Percentiles rank a stretch among this genome's conserved stretches.
Evolutionary conservation across 1,284 basidiomycete genomes (phyloP).

Genomic region (Ustilago trichophora): DNA sequence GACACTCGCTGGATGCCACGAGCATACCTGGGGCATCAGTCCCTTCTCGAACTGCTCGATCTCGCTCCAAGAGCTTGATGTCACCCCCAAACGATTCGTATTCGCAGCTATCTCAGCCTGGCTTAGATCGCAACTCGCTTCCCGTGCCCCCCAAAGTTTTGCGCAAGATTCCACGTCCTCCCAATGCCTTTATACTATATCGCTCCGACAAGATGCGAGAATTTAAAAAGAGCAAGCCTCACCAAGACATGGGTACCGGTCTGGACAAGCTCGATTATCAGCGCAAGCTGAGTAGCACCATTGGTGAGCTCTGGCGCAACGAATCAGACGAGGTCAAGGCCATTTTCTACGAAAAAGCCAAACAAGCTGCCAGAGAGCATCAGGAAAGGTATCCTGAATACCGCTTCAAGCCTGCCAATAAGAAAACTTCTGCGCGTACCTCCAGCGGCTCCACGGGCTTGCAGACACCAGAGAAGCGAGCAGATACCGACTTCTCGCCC

Average conservation of each 20-base stretch:
- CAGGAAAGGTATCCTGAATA: constrained; percentile 29
- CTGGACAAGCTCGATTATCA: constrained; percentile 38
- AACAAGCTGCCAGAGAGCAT: constrained; percentile 32
- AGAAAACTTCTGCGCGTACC: background rate
- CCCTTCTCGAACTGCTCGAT: background rate
- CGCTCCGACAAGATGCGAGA: constrained; percentile 32
- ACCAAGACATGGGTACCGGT: background rate
- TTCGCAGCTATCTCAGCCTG: background rate
- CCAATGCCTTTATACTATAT: constrained; percentile 47
- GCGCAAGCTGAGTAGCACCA: constrained; percentile 28
- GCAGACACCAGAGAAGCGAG: constrained; percentile 8
- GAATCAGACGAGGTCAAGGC: constrained; percentile 24
- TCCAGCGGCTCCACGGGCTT: background rate
- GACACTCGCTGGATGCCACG: constrained; percentile 1
- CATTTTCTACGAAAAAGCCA: constrained; percentile 21
- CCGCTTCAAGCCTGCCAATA: constrained; percentile 19
- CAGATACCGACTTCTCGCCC: constrained; percentile 19
- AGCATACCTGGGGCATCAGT: constrained; percentile 3
- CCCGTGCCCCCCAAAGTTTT: constrained; percentile 4
- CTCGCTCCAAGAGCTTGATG: constrained; percentile 17
- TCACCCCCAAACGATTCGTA: background rate
- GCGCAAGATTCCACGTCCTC: constrained; percentile 36
- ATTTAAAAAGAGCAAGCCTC: background rate
- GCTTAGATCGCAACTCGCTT: background rate
- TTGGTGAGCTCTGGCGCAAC: constrained; percentile 34